Evolutionary conservation across 2,329 filamentous ascomycete species (phyloP).

Genomic region (Trichoderma asperellum): DNA sequence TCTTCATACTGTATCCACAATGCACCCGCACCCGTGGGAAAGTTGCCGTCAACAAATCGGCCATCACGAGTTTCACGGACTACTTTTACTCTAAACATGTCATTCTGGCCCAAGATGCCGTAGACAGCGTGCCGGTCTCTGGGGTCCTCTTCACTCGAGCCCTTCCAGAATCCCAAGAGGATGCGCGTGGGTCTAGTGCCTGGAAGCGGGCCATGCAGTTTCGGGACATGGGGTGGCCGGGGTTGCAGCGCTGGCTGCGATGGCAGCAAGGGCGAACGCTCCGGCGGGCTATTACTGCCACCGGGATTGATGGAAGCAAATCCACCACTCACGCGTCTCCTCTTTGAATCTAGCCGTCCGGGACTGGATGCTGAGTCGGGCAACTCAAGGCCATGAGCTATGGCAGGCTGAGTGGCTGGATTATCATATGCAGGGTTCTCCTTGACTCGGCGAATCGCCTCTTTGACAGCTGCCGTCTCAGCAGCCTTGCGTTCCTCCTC

Average conservation of each 20-base stretch:
- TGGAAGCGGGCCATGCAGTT: slow-evolving; percentile 47
- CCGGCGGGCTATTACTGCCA: slow-evolving; percentile 31
- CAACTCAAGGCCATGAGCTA: slow-evolving; percentile 57
- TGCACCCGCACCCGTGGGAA: slow-evolving; percentile 61
- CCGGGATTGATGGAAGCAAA: slow-evolving; percentile 43
- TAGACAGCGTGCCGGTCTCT: slow-evolving; percentile 64
- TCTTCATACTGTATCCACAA: slow-evolving; percentile 68
- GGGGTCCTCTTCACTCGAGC: slow-evolving; percentile 52
- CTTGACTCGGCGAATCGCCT: slow-evolving; percentile 52
- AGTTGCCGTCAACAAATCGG: slow-evolving; percentile 61
- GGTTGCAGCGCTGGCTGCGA: slow-evolving; percentile 31
- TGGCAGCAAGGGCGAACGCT: slow-evolving; percentile 26
- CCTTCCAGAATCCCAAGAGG: slow-evolving; percentile 62
- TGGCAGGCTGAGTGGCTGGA: slow-evolving; percentile 45
- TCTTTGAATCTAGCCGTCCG: slow-evolving; percentile 50
- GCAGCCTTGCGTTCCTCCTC: slow-evolving; percentile 46
- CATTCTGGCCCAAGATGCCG: slow-evolving; percentile 64
- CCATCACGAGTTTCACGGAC: slow-evolving; percentile 64
- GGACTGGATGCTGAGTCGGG: slow-evolving; percentile 45
- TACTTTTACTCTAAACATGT: slow-evolving; percentile 68
- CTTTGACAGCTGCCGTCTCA: slow-evolving; percentile 50
- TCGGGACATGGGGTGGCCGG: slow-evolving; percentile 10
- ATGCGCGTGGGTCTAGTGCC: slow-evolving; percentile 62
- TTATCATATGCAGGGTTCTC: slow-evolving; percentile 51
- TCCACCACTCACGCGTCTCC: slow-evolving; percentile 50